Evolutionary conservation across 371 early-diverging fungal species (phyloP).

Genomic region (Coemansia sp.): DNA sequence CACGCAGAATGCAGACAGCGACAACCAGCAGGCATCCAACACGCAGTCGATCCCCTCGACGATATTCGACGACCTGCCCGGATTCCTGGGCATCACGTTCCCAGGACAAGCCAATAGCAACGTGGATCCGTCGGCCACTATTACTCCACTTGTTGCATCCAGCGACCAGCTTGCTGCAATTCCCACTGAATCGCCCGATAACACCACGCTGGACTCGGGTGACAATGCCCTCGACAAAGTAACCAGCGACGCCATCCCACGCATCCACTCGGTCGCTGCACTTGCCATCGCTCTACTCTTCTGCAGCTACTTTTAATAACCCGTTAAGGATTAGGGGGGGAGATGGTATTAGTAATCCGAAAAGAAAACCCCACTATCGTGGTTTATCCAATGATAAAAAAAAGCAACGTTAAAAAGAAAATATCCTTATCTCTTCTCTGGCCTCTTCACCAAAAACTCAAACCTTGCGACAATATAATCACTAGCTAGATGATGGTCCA

Average conservation of each 20-base stretch:
- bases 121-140: not conserved
- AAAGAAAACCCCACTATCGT: no score
- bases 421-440: not conserved
- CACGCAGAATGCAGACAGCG: no score
- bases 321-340: not conserved
- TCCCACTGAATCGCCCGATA: not conserved
- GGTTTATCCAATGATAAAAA: no score
- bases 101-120: constrained; percentile 8
- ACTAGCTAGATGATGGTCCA: not conserved
- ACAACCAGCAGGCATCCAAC: not conserved
- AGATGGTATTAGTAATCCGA: not conserved
- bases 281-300: not conserved
- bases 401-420: no score
- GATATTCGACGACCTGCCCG: constrained; percentile 27
- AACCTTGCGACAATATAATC: no score
- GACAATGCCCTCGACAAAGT: no score
- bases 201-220: no score
- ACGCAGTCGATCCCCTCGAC: constrained; percentile 30
- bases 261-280: no score
- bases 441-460: not conserved
- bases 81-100: constrained; percentile 30
- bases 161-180: not conserved
- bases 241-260: no score
- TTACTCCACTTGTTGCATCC: not conserved
- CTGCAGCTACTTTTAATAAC: no score